Evolutionary conservation across 768 basidiomycete species (phyloP), one percentile per base, ranked within the genome.

Genomic region (Kwoniella sp.): DNA sequence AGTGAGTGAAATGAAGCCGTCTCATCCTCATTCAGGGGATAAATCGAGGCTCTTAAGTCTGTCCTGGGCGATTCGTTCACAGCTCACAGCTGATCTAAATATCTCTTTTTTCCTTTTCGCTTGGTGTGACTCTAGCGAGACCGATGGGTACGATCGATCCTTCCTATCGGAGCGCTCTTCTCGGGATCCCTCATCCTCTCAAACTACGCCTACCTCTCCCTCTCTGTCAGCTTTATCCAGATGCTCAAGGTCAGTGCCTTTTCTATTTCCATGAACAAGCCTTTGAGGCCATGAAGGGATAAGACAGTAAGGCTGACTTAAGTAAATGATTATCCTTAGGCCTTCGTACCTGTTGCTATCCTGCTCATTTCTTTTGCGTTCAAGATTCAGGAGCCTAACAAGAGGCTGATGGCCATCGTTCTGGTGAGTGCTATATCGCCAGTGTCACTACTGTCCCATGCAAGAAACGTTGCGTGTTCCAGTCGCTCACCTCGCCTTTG

Each of bases 111-210:
- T 33, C 33, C 33, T 33, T 33, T 13, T n/a, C n/a, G n/a, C n/a
- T n/a, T n/a, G n/a, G n/a, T n/a, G 13, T 33, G 33, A 33, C 13
- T 15, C 19, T 64, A 79, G 78, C 71, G 78, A 25, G 78, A 79
- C 47, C 64, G 77, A 63, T 96, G 91, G 80, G 64, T 90, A 44
- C 85, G 86, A 63, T 90, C 90, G 30, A 98, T 99, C 70, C 84
- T 98, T 12, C 96, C 96, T 33, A 96, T 98, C 68, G 94, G 94
- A 33, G 77, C 93, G 24, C 86, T 99, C 62, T 98, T 98, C 85
- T 91, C 90, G 47, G 96, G 89, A 30, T 91, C 90, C 67, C 86
- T 99, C 59, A 87, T 98, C 75, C 84, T 94, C 62, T 90, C 88
- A 82, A 99, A 99, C 81, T 91, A 90, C 13, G 93, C 93, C 7